Percentiles rank a stretch among this genome's conserved stretches.
phyloP scores from a whole-genome alignment of 495 filamentous ascomycete genomes.

The Hyphodiscus hymeniophilus region DNA sequence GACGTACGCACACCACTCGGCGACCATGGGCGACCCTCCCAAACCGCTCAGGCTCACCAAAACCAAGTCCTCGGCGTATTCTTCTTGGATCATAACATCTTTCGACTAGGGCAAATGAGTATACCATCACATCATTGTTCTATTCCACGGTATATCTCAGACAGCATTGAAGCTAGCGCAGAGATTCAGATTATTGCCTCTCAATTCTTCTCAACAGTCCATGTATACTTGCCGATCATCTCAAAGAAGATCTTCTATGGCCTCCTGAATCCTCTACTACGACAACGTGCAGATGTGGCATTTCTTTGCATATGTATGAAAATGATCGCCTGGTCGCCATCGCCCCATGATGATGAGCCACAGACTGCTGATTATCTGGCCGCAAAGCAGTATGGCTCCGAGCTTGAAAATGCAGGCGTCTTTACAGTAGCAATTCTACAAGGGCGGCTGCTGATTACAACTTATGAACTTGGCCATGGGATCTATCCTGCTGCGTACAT shows the following conservation, averaged over 20 bases:
- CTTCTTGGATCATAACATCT: slow-evolving; percentile 4
- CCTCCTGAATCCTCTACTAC: neutral
- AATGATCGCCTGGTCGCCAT: slow-evolving; percentile 24
- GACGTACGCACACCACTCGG: neutral
- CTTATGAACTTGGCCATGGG: slow-evolving; percentile 33
- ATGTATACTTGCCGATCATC: slow-evolving; percentile 13
- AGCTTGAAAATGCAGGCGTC: slow-evolving; percentile 29
- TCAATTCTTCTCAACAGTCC: neutral
- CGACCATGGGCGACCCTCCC: no score
- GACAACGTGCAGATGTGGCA: slow-evolving; percentile 29
- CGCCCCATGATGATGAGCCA: slow-evolving; percentile 10
- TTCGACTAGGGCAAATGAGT: slow-evolving; percentile 4
- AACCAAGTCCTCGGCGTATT: neutral
- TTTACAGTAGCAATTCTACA: slow-evolving; percentile 35
- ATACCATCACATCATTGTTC: slow-evolving; percentile 3
- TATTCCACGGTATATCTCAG: slow-evolving; percentile 1
- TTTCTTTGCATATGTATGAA: slow-evolving; percentile 40
- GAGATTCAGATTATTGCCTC: neutral
- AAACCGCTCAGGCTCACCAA: no score
- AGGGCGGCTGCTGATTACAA: slow-evolving; percentile 29
- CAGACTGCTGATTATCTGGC: slow-evolving; percentile 31
- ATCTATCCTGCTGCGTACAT: slow-evolving; percentile 29
- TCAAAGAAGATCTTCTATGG: slow-evolving; percentile 13
- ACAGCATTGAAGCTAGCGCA: neutral
- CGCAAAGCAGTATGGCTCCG: slow-evolving; percentile 30